These are phyloP conservation scores for Rugosomyces carneus DNA, from an alignment of 1,284 basidiomycete genomes.

Conservation along the genomic window DNA sequence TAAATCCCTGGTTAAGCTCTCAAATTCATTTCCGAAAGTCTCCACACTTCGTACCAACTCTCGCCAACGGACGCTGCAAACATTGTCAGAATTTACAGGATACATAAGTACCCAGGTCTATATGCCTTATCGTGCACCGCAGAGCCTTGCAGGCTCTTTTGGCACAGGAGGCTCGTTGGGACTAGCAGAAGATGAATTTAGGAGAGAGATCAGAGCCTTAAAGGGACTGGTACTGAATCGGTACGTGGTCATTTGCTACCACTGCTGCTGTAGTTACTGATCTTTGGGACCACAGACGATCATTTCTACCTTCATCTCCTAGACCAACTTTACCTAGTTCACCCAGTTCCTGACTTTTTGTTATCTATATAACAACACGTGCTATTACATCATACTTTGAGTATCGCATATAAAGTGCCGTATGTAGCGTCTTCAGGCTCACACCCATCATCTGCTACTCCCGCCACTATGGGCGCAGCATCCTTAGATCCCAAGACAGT, in stretches of 20 bases:
- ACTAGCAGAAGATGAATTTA: slow-evolving; percentile 56
- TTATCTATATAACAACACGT: slow-evolving; percentile 4
- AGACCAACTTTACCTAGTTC: slow-evolving; percentile 11
- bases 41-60: slow-evolving; percentile 23
- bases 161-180: slow-evolving; percentile 19
- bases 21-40: slow-evolving; percentile 35
- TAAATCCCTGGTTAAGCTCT: slow-evolving; percentile 40
- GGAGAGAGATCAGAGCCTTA: slow-evolving; percentile 57
- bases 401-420: neutral
- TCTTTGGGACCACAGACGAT: slow-evolving; percentile 30
- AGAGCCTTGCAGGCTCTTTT: slow-evolving; percentile 23
- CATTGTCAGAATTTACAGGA: slow-evolving; percentile 58
- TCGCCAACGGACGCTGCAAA: slow-evolving; percentile 50
- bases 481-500: slow-evolving; percentile 49
- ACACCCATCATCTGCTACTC: slow-evolving; percentile 4
- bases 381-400: slow-evolving; percentile 11
- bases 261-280: slow-evolving; percentile 5
- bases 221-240: slow-evolving; percentile 65
- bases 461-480: slow-evolving; percentile 30
- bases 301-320: slow-evolving; percentile 39
- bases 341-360: slow-evolving; percentile 10
- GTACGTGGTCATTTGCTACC: slow-evolving; percentile 23
- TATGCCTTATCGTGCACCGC: slow-evolving; percentile 33
- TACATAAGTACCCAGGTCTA: slow-evolving; percentile 63
- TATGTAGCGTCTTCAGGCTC: no score